Conservation (phyloP, 2,329 filamentous ascomycete species). For the Nigrograna mackinnonii region DNA sequence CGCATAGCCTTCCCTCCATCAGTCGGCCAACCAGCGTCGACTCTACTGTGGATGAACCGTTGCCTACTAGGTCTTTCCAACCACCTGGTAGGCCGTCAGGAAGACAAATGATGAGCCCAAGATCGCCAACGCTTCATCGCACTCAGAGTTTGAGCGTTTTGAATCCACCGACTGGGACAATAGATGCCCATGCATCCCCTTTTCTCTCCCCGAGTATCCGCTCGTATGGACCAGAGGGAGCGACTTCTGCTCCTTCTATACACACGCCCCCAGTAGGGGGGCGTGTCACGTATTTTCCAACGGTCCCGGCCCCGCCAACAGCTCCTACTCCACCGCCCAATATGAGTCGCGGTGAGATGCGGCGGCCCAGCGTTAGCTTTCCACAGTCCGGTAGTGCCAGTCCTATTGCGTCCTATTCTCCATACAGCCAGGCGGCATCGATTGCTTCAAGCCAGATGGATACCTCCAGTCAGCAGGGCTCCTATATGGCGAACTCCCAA, state of each 20-base stretch:
- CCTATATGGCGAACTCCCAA: conserved; percentile 7
- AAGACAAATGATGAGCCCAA: conserved; percentile 61
- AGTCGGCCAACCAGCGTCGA: conserved; percentile 39
- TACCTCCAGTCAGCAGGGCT: conserved; percentile 30
- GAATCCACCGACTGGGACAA: conserved; percentile 48
- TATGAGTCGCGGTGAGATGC: conserved; percentile 25
- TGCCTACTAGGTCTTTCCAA: conserved; percentile 25
- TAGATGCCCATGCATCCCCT: conserved; percentile 54
- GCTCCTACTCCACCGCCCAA: conserved; percentile 36
- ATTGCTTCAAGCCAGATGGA: conserved; percentile 37
- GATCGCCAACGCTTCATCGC: conserved; percentile 57
- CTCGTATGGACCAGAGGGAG: conserved; percentile 48
- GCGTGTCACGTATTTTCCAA: conserved; percentile 39
- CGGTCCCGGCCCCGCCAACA: conserved; percentile 23
- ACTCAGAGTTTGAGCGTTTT: conserved; percentile 54
- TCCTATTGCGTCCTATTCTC: conserved; percentile 51
- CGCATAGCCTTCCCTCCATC: conserved; percentile 35
- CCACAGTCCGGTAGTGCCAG: conserved; percentile 47
- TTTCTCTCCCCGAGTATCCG: conserved; percentile 49
- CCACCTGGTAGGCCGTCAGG: conserved; percentile 28
- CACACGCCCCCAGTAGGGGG: conserved; percentile 49
- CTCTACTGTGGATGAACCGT: conserved; percentile 28
- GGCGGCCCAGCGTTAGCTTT: conserved; percentile 39
- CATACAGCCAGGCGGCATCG: conserved; percentile 37
- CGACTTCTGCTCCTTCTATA: conserved; percentile 49